Evolutionary conservation across 2,329 filamentous ascomycete species (phyloP).

Genomic region (Eutypa lata): DNA sequence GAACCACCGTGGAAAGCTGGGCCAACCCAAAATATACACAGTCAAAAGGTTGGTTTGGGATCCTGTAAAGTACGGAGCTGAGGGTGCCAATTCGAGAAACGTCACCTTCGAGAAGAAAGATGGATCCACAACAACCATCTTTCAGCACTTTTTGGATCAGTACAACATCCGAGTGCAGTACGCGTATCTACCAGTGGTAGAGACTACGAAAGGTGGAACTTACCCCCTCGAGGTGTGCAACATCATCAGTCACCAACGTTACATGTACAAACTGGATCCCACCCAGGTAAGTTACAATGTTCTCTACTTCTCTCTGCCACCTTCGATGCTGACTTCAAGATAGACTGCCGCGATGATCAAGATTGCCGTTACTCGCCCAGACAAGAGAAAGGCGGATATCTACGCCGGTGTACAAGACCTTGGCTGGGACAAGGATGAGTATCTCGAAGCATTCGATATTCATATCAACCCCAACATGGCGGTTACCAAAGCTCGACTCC

Average conservation of each 20-base stretch:
- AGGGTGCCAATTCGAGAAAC: constrained; percentile 48
- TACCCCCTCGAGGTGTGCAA: constrained; percentile 63
- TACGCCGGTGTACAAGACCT: constrained; percentile 63
- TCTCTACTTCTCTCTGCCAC: background rate
- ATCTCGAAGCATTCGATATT: constrained; percentile 71
- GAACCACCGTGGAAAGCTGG: constrained; percentile 47
- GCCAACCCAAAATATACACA: constrained; percentile 47
- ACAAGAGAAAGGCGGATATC: constrained; percentile 66
- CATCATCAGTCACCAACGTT: constrained; percentile 54
- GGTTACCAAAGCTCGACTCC: constrained; percentile 64
- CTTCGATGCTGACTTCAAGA: constrained; percentile 7
- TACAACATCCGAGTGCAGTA: constrained; percentile 50
- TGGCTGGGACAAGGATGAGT: constrained; percentile 65
- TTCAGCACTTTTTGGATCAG: constrained; percentile 50
- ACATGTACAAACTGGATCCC: constrained; percentile 59
- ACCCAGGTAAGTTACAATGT: constrained; percentile 39
- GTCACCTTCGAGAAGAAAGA: constrained; percentile 56
- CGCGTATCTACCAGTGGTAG: constrained; percentile 53
- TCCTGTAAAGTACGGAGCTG: constrained; percentile 33
- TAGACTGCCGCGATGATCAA: constrained; percentile 89
- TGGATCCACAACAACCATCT: constrained; percentile 32
- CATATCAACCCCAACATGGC: constrained; percentile 64
- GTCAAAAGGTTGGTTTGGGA: constrained; percentile 51
- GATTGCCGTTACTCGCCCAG: constrained; percentile 79
- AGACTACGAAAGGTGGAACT: constrained; percentile 49